A percentile compares a stretch with the other conserved stretches of the same genome.
Evolutionary conservation across 805 yeast genomes (phyloP).

Genomic region (Wickerhamiella australiensis): DNA sequence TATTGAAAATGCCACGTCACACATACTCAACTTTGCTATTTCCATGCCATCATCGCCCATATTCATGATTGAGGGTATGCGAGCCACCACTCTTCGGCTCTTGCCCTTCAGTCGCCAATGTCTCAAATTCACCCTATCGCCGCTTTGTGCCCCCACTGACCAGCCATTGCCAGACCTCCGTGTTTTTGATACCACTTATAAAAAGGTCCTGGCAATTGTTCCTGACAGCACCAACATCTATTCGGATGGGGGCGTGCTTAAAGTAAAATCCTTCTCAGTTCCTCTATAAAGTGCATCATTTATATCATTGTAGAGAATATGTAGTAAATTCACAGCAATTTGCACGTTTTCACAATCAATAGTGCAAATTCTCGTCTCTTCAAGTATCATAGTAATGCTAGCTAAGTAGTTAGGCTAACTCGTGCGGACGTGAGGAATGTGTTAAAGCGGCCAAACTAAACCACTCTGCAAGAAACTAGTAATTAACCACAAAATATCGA

Average conservation of each 20-base stretch:
- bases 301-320: too few relatives aligned
- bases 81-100: conserved; percentile 33
- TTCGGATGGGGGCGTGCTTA: not conserved
- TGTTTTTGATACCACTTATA: conserved; percentile 57
- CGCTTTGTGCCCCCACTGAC: conserved; percentile 23
- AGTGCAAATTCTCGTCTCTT: too few relatives aligned
- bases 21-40: conserved; percentile 51
- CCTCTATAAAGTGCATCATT: not conserved
- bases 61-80: conserved; percentile 33
- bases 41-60: conserved; percentile 32
- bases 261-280: not conserved
- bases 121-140: conserved; percentile 24
- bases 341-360: too few relatives aligned
- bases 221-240: conserved; percentile 25
- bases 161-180: conserved; percentile 45
- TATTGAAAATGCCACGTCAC: conserved; percentile 64
- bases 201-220: conserved; percentile 45
- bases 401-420: too few relatives aligned
- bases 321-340: too few relatives aligned
- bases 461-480: too few relatives aligned
- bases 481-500: too few relatives aligned
- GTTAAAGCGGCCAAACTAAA: too few relatives aligned
- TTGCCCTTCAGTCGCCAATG: conserved; percentile 46
- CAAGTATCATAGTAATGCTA: too few relatives aligned
- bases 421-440: too few relatives aligned